phyloP scores from a whole-genome alignment of 2,329 filamentous ascomycete species.

The Chrysosporium queenslandicum region DNA sequence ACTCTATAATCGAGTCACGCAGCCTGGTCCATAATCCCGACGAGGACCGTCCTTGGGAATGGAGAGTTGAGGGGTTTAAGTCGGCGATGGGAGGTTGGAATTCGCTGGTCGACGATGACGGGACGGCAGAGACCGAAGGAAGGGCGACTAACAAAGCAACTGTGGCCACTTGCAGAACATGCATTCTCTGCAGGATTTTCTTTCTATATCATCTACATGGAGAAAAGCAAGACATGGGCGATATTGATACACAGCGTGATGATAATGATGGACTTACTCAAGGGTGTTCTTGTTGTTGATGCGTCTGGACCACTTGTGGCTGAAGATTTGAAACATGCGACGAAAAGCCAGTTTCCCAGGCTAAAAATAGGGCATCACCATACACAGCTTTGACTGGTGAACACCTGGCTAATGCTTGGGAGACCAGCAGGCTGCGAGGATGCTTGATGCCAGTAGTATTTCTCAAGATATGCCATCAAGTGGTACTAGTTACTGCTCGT shows the following conservation, averaged over 20 bases:
- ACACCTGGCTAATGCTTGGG: too few relatives aligned
- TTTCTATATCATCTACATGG: background rate
- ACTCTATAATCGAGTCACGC: constrained; percentile 36
- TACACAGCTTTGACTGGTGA: too few relatives aligned
- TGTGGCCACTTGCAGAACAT: constrained; percentile 1
- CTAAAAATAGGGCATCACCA: too few relatives aligned
- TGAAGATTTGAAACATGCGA: too few relatives aligned
- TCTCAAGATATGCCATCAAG: too few relatives aligned
- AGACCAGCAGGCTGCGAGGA: too few relatives aligned
- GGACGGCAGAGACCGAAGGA: constrained; percentile 12
- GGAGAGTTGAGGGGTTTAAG: constrained; percentile 26
- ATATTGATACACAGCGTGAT: background rate
- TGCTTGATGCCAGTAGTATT: too few relatives aligned
- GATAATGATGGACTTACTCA: too few relatives aligned
- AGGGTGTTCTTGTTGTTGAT: too few relatives aligned
- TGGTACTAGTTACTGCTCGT: too few relatives aligned
- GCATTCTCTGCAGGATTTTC: constrained; percentile 8
- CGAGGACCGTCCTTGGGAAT: constrained; percentile 20
- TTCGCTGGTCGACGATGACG: constrained; percentile 7
- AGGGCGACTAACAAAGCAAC: constrained; percentile 3
- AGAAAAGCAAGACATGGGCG: background rate
- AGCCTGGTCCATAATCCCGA: constrained; percentile 32
- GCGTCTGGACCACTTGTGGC: too few relatives aligned
- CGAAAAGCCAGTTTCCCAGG: too few relatives aligned
- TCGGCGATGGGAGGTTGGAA: constrained; percentile 12